Evolutionary conservation across 2,329 filamentous ascomycete species (phyloP), one percentile per base, ranked within the genome.

Genomic region (Ceratocystis colombiana): DNA sequence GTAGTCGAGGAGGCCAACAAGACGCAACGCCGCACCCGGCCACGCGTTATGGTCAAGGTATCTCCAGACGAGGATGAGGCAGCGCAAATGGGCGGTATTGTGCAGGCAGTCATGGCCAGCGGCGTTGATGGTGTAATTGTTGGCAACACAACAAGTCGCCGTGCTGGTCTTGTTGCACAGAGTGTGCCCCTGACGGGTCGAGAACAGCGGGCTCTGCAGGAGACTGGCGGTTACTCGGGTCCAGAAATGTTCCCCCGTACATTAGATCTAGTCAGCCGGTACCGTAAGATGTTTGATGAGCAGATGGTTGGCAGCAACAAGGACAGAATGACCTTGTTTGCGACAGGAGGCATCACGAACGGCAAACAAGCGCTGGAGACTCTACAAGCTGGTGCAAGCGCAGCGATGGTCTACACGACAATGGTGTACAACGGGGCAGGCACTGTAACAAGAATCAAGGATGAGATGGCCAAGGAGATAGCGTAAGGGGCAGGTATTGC

Each of bases 51-150:
- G 90, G 94, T 99, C 72, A 99, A 99, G 79, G 93, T 99, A 22
- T 96, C 90, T 68, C 94, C 94, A 0, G 94, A 99, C 71, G 94
- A 97, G 77, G 90, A 96, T 74, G 85, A 88, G 22, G 86, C 91
- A 64, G 79, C 85, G 66, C 91, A 99, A 74, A 84, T 99, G 68
- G 82, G 87, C 53, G 94, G 92, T 7, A 96, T 99, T 66, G 93
- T 90, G 68, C 84, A 91, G 71, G 92, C 92, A 0, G 86, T 96
- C 12, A 88, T 85, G 79, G 80, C 80, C 70, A 90, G 89, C 68
- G 92, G 92, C 5, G 92, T 97, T 1, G 92, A 96, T 71, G 94
- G 94, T 33, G 85, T 99, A 45, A 96, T 99, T 69, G 93, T 99
- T 3, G 94, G 93, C 10, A 99, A 99, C 78, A 99, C 94, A 0